A percentile compares a stretch with the other conserved stretches of the same genome.
Conservation (phyloP, 371 early-diverging fungal genomes). For the Saksenaea oblongispora region DNA sequence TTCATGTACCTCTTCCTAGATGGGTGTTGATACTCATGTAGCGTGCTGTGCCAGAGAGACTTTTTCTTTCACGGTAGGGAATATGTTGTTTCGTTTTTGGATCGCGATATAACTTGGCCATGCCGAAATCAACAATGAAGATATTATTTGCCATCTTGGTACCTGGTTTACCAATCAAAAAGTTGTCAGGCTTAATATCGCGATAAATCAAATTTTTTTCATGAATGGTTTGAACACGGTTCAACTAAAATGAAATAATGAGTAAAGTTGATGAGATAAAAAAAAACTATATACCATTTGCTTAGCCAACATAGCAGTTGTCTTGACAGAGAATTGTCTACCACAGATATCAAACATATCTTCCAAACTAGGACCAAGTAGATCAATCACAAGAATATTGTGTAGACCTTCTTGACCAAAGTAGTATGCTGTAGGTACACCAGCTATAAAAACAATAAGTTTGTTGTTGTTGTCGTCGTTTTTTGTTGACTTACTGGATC, state of each 20-base stretch:
- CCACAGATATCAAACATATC: slow-evolving; percentile 95
- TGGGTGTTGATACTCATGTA: slow-evolving; percentile 98
- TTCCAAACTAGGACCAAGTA: slow-evolving; percentile 94
- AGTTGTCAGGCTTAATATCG: slow-evolving; percentile 99
- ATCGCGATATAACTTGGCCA: slow-evolving; percentile 93
- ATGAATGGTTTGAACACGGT: slow-evolving; percentile 93
- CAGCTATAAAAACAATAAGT: slow-evolving; percentile 44
- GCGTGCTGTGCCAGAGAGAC: slow-evolving; percentile 92
- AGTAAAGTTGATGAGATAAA: not conserved
- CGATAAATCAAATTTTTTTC: slow-evolving; percentile 97
- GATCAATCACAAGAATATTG: slow-evolving; percentile 93
- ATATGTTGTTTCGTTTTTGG: slow-evolving; percentile 91
- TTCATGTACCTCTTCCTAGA: slow-evolving; percentile 65
- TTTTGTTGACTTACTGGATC: slow-evolving; percentile 62
- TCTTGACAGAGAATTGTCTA: slow-evolving; percentile 89
- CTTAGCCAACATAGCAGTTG: slow-evolving; percentile 94
- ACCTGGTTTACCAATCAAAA: slow-evolving; percentile 83
- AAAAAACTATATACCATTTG: slow-evolving; percentile 72
- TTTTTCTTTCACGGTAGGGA: slow-evolving; percentile 86
- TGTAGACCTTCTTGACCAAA: slow-evolving; percentile 95
- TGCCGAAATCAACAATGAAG: slow-evolving; percentile 92
- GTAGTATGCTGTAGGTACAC: slow-evolving; percentile 89
- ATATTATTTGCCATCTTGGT: slow-evolving; percentile 63
- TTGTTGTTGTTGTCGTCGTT: too few relatives aligned
- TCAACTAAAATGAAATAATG: slow-evolving; percentile 57